Base-by-base conservation (phyloP, 495 filamentous ascomycete species). In the Neurospora tetraspora region DNA sequence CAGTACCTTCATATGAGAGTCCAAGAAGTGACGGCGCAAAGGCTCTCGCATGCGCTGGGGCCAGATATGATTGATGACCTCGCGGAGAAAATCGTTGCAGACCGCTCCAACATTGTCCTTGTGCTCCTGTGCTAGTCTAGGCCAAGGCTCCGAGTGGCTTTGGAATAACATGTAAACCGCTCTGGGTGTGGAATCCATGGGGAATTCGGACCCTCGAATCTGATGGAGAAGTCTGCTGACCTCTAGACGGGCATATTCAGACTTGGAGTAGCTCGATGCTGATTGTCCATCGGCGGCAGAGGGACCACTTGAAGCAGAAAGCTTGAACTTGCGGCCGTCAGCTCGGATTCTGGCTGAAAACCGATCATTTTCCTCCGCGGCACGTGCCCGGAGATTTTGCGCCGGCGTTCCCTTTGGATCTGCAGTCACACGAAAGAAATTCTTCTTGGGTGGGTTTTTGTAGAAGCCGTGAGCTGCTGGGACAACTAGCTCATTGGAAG, bases 161-260 rank as follows among this genome's bases (percentile, higher is more conserved):
- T 84, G 82, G 74, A 84, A 84, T 20, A 84, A 75, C 73, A 81
- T 81, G 74, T 84, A 84, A 23, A 82, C 81, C 4, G 81, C 78
- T 39, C 81, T 74, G 1, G 82, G 82, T 47, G 83, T 83, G 2
- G 79, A 74, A 70, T 84, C 81, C 74, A 77, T 81, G 16, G 81
- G 81, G 61, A 84, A 82, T 37, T 83, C 82, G 39, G 81, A 82
- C 8, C 82, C 82, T n/a, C 78, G 77, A 40, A 82, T 82, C 69
- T 82, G 81, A 36, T 75, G 71, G 2, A 84, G 75, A 0, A 83
- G 78, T 69, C 71, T 69, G 59, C 79, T 79, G 31, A 84, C 81
- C 68, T 84, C 81, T 18, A 77, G 78, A 7, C 71, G 74, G 1
- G 79, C 78, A 72, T 80, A 84, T 1, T 82, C 80, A 31, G 74